A percentile compares a stretch with the other conserved stretches of the same genome.
Conservation (phyloP, 306 rosid species). For the Dryas drummondii region DNA sequence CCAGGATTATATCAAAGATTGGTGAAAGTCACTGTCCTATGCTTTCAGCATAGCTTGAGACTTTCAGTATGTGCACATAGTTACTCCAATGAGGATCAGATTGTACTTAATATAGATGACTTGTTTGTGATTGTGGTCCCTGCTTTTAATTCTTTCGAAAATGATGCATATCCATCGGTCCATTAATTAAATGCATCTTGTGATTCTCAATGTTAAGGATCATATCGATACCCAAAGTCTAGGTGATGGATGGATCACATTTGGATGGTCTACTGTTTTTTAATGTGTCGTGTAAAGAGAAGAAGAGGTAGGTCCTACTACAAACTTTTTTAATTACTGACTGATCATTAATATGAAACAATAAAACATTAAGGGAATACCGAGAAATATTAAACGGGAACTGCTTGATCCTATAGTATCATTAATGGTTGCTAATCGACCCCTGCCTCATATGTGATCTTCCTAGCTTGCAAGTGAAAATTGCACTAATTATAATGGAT, state of each 20-base stretch:
- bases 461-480: conserved; percentile 2
- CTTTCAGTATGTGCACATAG: neutral
- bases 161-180: neutral
- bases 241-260: conserved; percentile 41
- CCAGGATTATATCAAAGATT: neutral
- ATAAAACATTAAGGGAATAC: neutral
- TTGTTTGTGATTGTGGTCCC: conserved; percentile 10
- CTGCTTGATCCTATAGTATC: neutral
- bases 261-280: conserved; percentile 17
- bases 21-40: conserved; percentile 4
- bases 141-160: conserved; percentile 7
- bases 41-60: neutral
- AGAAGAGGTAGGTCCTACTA: neutral
- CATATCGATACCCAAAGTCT: conserved; percentile 1
- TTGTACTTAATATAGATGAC: neutral
- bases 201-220: conserved; percentile 7
- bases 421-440: neutral
- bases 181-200: conserved; percentile 16
- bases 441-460: neutral
- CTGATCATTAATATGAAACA: conserved; percentile 9
- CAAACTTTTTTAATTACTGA: neutral
- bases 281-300: conserved; percentile 13
- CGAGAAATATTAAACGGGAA: neutral
- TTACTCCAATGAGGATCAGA: conserved; percentile 1
- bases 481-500: neutral